phyloP scores from a whole-genome alignment of 805 yeast species.

The Candida berthetii region DNA sequence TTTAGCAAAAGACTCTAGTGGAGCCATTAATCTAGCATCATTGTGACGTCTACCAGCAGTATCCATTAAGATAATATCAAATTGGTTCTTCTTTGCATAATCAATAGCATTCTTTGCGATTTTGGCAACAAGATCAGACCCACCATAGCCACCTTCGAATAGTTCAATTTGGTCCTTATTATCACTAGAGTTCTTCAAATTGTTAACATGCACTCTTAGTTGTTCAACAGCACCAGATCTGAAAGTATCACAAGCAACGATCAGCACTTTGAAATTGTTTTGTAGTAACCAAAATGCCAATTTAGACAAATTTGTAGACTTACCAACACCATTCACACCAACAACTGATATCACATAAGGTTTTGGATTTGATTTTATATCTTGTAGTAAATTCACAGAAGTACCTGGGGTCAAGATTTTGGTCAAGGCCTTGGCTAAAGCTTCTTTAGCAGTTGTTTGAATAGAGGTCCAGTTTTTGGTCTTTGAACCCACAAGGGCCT shows the following conservation, averaged over 20 bases:
- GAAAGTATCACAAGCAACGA: constrained; percentile 97
- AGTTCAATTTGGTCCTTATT: constrained; percentile 47
- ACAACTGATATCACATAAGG: constrained; percentile 97
- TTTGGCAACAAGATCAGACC: constrained; percentile 88
- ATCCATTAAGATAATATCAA: constrained; percentile 87
- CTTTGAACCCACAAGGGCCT: constrained; percentile 64
- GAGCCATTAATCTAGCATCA: constrained; percentile 92
- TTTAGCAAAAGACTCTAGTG: constrained; percentile 88
- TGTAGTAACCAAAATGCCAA: constrained; percentile 93
- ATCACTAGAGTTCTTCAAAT: constrained; percentile 63
- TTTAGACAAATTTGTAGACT: constrained; percentile 91
- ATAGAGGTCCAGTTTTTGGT: constrained; percentile 72
- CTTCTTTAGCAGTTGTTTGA: constrained; percentile 64
- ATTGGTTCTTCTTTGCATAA: constrained; percentile 61
- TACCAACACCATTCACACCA: constrained; percentile 98
- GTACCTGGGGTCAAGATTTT: constrained; percentile 87
- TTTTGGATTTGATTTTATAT: constrained; percentile 37
- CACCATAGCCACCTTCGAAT: constrained; percentile 94
- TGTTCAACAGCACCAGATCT: constrained; percentile 99
- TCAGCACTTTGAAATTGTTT: constrained; percentile 76
- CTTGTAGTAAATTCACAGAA: constrained; percentile 79
- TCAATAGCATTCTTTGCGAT: constrained; percentile 90
- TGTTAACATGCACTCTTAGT: constrained; percentile 85
- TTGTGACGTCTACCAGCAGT: constrained; percentile 98
- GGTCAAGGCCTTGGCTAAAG: constrained; percentile 53